Evolutionary conservation across 2,329 filamentous ascomycete species (phyloP).

Genomic region (Dothideomycetes sp.): DNA sequence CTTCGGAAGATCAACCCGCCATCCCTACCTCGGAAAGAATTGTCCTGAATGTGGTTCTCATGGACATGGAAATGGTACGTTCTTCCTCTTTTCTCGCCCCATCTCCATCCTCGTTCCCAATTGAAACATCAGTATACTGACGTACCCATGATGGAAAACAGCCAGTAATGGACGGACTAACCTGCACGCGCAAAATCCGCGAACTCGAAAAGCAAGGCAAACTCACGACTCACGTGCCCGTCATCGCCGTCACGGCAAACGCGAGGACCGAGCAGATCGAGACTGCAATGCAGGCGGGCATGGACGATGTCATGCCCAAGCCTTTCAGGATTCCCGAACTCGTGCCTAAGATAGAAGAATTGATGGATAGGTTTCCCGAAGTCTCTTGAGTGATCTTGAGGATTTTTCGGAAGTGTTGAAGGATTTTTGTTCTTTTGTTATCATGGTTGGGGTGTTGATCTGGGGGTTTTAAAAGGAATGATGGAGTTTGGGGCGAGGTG

Average conservation of each 20-base stretch:
- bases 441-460: no score
- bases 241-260: constrained; percentile 77
- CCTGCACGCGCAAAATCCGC: constrained; percentile 60
- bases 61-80: constrained; percentile 62
- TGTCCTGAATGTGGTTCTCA: constrained; percentile 48
- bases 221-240: constrained; percentile 59
- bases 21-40: constrained; percentile 10
- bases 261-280: constrained; percentile 65
- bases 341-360: constrained; percentile 42
- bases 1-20: neutral
- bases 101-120: no score
- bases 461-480: no score
- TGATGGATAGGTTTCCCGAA: constrained; percentile 27
- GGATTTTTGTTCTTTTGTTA: no score
- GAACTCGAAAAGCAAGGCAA: constrained; percentile 55
- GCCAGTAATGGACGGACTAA: constrained; percentile 75
- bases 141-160: constrained; percentile 75
- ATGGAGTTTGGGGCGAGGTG: no score
- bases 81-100: neutral
- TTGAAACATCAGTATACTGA: constrained; percentile 40
- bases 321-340: constrained; percentile 43
- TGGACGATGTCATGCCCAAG: constrained; percentile 47
- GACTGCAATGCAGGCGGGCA: constrained; percentile 62
- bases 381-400: no score
- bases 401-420: no score